phyloP scores from a whole-genome alignment of 225 moss, liverwort and hornwort species.

The Asterella californica region DNA sequence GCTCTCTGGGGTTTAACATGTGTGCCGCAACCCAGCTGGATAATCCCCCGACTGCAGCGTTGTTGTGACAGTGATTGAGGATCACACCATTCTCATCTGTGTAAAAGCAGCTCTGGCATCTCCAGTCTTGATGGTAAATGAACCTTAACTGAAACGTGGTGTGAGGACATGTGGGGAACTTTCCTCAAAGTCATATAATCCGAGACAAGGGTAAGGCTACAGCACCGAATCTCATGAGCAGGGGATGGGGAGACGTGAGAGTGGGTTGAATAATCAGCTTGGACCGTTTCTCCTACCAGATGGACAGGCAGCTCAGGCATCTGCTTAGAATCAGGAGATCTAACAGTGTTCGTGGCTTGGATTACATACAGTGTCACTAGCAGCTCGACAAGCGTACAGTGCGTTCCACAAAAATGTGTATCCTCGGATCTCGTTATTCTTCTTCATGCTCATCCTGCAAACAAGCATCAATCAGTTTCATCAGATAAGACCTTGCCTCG shows the following conservation, averaged over 20 bases:
- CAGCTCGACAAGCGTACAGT: not conserved
- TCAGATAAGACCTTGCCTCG: not conserved
- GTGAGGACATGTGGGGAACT: not conserved
- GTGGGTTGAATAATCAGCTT: not conserved
- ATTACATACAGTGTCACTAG: too few species aligned
- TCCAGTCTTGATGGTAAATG: not conserved
- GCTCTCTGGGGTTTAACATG: not conserved
- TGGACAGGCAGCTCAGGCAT: not conserved
- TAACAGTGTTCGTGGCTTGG: not conserved
- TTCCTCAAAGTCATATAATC: not conserved
- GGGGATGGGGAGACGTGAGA: constrained; percentile 1
- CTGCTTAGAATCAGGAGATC: not conserved
- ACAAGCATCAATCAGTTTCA: not conserved
- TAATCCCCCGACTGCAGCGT: not conserved
- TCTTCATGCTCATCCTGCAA: constrained; percentile 6
- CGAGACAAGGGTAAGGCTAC: not conserved
- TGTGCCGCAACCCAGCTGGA: not conserved
- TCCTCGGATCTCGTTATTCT: not conserved
- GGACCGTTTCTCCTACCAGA: not conserved
- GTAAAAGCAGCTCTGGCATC: not conserved
- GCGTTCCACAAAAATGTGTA: not conserved
- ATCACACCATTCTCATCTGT: not conserved
- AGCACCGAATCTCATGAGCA: not conserved
- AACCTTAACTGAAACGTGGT: not conserved
- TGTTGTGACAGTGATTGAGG: not conserved